phyloP scores from a whole-genome alignment of 768 basidiomycete genomes.

The Rhodotorula babjevae region DNA sequence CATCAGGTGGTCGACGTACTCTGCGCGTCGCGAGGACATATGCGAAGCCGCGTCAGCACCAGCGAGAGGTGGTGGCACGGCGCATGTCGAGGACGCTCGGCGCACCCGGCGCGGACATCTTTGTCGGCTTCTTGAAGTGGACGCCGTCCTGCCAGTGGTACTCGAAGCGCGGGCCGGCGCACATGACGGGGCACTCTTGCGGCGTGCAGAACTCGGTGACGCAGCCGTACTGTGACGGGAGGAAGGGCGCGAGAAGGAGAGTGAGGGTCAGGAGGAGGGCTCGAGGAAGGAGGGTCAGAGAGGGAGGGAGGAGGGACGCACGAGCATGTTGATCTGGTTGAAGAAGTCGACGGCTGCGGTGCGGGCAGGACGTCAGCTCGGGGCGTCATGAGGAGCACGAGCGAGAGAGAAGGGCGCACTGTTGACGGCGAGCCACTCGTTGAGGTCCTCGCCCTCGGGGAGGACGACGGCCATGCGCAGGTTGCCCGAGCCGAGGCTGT shows the following conservation, averaged over 20 bases:
- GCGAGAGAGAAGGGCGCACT: slow-evolving; percentile 60
- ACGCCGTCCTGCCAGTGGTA: slow-evolving; percentile 91
- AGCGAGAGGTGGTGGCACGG: too few relatives aligned
- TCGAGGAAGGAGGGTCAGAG: too few relatives aligned
- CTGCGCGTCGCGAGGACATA: slow-evolving; percentile 43
- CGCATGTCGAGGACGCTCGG: too few relatives aligned
- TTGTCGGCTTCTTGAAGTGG: slow-evolving; percentile 82
- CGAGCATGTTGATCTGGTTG: slow-evolving; percentile 96
- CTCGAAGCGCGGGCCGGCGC: slow-evolving; percentile 88
- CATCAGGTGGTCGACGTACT: slow-evolving; percentile 97
- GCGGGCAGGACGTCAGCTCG: neutral
- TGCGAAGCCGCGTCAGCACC: slow-evolving; percentile 16
- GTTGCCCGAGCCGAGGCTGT: slow-evolving; percentile 79
- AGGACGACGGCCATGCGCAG: slow-evolving; percentile 83
- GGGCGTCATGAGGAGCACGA: too few relatives aligned
- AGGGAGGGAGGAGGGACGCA: neutral
- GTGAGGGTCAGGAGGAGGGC: too few relatives aligned
- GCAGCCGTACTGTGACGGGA: slow-evolving; percentile 63
- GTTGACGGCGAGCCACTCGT: slow-evolving; percentile 99
- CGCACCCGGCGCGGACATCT: slow-evolving; percentile 69
- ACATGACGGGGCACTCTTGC: slow-evolving; percentile 92
- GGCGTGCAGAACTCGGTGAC: slow-evolving; percentile 96
- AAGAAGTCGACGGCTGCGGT: slow-evolving; percentile 91
- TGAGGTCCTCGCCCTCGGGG: slow-evolving; percentile 93
- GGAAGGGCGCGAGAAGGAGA: neutral